A percentile compares a stretch with the other conserved stretches of the same genome.
Conservation (phyloP, 345 rosid species). For the Clarkia xantiana region DNA sequence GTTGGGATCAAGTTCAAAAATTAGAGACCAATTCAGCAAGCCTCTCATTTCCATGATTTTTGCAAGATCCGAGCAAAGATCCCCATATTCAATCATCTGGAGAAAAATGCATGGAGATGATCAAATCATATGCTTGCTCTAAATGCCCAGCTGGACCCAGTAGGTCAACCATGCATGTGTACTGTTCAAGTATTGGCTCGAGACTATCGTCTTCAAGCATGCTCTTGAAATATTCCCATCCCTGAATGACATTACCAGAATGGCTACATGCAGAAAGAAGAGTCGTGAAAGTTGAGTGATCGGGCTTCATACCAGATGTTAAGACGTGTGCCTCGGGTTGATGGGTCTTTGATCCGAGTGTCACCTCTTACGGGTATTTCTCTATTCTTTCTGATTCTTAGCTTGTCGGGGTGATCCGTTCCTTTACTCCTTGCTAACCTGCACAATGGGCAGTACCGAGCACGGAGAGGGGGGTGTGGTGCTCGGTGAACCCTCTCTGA, state of each 20-base stretch:
- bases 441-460: no score
- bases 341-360: no score
- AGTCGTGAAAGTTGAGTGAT: slow-evolving; percentile 24
- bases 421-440: no score
- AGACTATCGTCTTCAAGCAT: slow-evolving; percentile 25
- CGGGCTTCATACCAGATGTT: slow-evolving; percentile 19
- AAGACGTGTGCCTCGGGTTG: no score
- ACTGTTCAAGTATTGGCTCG: slow-evolving; percentile 31
- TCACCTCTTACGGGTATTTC: no score
- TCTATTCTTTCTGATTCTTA: no score
- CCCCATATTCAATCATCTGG: slow-evolving; percentile 36
- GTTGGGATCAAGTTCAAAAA: slow-evolving; percentile 19
- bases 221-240: slow-evolving; percentile 24
- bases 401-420: no score
- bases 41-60: slow-evolving; percentile 20
- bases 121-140: slow-evolving; percentile 25
- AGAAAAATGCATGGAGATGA: slow-evolving; percentile 23
- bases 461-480: no score
- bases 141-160: slow-evolving; percentile 31
- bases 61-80: slow-evolving; percentile 38
- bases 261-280: slow-evolving; percentile 40
- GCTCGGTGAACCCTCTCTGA: no score
- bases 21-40: slow-evolving; percentile 24
- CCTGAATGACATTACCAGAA: slow-evolving; percentile 22
- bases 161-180: slow-evolving; percentile 41